Percentiles rank a stretch among this genome's conserved stretches.
phyloP scores from a whole-genome alignment of 441 rosid genomes.

The Euphorbia schlechtendalii region DNA sequence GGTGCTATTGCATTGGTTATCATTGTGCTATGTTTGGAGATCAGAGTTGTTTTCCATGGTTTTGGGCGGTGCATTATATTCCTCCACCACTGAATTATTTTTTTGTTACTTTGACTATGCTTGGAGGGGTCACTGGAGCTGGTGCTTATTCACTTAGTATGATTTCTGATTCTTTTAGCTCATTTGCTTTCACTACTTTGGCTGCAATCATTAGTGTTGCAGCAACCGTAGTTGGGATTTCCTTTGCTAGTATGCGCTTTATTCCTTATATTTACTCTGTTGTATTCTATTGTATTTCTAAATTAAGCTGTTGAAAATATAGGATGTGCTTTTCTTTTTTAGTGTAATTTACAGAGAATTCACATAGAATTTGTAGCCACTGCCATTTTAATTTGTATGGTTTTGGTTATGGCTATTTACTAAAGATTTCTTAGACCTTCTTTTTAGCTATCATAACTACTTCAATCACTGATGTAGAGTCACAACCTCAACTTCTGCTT shows the following conservation, averaged over 20 bases:
- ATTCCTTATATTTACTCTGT: too few species aligned
- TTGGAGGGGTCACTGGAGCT: conserved; percentile 89
- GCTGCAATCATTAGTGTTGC: conserved; percentile 80
- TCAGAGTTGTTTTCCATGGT: conserved; percentile 85
- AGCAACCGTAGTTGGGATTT: conserved; percentile 88
- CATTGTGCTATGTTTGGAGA: conserved; percentile 78
- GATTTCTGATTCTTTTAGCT: conserved; percentile 77
- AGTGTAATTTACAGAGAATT: too few species aligned
- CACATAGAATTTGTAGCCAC: too few species aligned
- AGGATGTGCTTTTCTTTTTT: too few species aligned
- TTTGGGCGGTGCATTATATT: conserved; percentile 87
- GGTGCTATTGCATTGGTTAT: conserved; percentile 81
- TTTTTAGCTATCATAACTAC: background rate
- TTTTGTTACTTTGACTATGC: too few species aligned
- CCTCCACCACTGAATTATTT: conserved; percentile 82
- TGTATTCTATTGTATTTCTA: too few species aligned
- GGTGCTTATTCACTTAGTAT: conserved; percentile 79
- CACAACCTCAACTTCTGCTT: too few species aligned
- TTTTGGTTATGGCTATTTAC: too few species aligned
- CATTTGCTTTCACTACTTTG: too few species aligned
- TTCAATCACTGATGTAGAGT: too few species aligned
- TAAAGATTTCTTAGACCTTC: background rate
- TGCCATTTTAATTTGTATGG: too few species aligned
- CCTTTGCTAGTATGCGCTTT: conserved; percentile 70
- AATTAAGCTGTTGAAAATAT: too few species aligned